These are phyloP conservation scores for Bipolaris gigantea DNA, from an alignment of 2,329 filamentous ascomycete species.

Conservation along the genomic window DNA sequence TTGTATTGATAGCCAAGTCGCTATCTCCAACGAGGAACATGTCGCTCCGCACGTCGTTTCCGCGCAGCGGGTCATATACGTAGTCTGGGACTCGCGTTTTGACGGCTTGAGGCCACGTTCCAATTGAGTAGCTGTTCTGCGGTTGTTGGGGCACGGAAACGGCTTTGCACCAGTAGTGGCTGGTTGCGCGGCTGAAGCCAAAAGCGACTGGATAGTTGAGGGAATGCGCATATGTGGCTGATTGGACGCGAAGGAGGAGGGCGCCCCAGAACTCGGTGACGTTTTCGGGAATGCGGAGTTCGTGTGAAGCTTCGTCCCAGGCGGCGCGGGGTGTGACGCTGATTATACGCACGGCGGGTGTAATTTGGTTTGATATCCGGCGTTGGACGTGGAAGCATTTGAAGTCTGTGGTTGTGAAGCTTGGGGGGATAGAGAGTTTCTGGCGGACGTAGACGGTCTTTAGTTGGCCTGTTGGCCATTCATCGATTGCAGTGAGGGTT, in stretches of 20 bases:
- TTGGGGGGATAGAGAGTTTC: conserved; percentile 24
- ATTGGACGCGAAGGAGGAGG: conserved; percentile 22
- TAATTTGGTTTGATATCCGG: conserved; percentile 15
- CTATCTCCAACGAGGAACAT: conserved; percentile 23
- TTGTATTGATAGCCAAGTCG: conserved; percentile 22
- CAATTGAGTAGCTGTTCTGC: conserved; percentile 3
- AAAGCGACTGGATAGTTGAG: conserved; percentile 25
- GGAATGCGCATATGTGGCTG: conserved; percentile 18
- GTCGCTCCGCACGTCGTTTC: conserved; percentile 22
- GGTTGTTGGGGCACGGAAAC: conserved; percentile 16
- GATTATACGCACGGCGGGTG: conserved; percentile 24
- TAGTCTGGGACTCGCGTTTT: conserved; percentile 18
- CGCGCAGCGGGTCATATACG: conserved; percentile 17
- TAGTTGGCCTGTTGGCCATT: conserved; percentile 31
- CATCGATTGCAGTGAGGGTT: conserved; percentile 56
- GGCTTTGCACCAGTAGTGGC: conserved; percentile 31
- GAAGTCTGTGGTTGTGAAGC: conserved; percentile 26
- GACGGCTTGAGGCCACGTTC: conserved; percentile 20
- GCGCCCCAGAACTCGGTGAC: conserved; percentile 18
- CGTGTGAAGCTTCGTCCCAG: conserved; percentile 19
- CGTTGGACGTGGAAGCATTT: conserved; percentile 24
- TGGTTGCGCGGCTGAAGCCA: conserved; percentile 23
- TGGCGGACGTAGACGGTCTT: conserved; percentile 30
- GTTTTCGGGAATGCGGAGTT: conserved; percentile 19
- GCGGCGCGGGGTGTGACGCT: conserved; percentile 18